Evolutionary conservation across 805 yeast genomes (phyloP).

Genomic region (Candida sakaeoensis): DNA sequence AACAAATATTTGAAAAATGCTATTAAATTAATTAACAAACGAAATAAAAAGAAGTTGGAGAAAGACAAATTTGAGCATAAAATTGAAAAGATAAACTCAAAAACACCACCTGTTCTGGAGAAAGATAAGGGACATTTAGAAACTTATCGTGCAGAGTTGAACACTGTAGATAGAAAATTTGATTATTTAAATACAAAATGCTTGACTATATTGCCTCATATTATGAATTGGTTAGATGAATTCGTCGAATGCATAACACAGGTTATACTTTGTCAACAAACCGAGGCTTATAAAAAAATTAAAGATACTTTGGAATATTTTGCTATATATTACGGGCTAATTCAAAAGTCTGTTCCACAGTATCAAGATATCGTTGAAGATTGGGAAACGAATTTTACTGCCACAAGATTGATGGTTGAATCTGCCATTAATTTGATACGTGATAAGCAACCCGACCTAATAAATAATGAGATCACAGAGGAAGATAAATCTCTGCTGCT

Average conservation of each 20-base stretch:
- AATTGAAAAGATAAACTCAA: conserved; percentile 35
- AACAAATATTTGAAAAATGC: conserved; percentile 30
- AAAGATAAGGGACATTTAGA: conserved; percentile 36
- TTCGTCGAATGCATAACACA: conserved; percentile 42
- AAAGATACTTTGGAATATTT: conserved; percentile 18
- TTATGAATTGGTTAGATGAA: conserved; percentile 44
- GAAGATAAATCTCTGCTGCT: conserved; percentile 22
- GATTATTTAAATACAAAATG: conserved; percentile 37
- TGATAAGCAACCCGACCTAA: conserved; percentile 33
- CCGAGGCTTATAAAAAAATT: conserved; percentile 30
- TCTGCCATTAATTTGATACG: conserved; percentile 26
- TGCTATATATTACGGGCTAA: conserved; percentile 22
- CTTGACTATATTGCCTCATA: conserved; percentile 44
- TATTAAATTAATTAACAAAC: conserved; percentile 39
- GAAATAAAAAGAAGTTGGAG: conserved; percentile 42
- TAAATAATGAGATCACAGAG: conserved; percentile 33
- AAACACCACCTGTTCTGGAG: conserved; percentile 27
- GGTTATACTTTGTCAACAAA: conserved; percentile 35
- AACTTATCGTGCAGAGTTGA: conserved; percentile 24
- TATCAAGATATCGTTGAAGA: conserved; percentile 33
- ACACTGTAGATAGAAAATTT: conserved; percentile 27
- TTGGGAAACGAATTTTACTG: conserved; percentile 38
- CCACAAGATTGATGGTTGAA: conserved; percentile 36
- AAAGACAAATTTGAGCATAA: conserved; percentile 34
- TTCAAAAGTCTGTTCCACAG: conserved; percentile 12